Evolutionary conservation across 768 basidiomycete genomes (phyloP).

Genomic region (Tulasnella sp.): DNA sequence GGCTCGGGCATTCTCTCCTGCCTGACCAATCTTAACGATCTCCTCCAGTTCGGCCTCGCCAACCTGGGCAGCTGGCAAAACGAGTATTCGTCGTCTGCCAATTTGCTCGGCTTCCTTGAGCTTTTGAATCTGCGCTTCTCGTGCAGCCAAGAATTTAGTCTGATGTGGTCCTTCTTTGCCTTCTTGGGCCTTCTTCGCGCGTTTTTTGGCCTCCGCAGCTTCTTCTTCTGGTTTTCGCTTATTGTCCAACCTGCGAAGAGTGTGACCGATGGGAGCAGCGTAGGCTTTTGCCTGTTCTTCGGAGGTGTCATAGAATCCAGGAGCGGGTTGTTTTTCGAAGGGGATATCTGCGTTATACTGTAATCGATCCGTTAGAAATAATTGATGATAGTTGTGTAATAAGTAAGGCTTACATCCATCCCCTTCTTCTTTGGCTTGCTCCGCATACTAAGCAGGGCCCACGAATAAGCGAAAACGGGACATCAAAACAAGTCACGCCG

Average conservation of each 20-base stretch:
- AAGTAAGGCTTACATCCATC: conserved; percentile 69
- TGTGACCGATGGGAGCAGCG: conserved; percentile 85
- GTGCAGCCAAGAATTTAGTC: conserved; percentile 92
- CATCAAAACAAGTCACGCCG: conserved; percentile 4
- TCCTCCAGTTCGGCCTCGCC: conserved; percentile 92
- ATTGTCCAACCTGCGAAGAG: conserved; percentile 84
- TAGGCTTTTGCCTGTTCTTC: conserved; percentile 86
- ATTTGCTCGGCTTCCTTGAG: conserved; percentile 96
- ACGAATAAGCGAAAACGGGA: neutral
- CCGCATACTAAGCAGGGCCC: conserved; percentile 54
- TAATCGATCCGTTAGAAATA: neutral
- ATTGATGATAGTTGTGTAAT: neutral
- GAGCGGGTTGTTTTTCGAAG: conserved; percentile 91
- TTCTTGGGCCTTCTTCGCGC: conserved; percentile 72
- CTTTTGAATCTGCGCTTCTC: conserved; percentile 96
- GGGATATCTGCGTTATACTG: conserved; percentile 98
- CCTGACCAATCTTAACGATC: conserved; percentile 95
- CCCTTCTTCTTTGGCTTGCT: conserved; percentile 92
- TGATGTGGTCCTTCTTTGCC: conserved; percentile 45
- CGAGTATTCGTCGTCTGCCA: conserved; percentile 73
- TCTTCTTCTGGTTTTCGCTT: conserved; percentile 93
- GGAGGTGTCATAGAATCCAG: conserved; percentile 94
- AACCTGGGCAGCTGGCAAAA: conserved; percentile 83
- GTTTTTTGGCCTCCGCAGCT: conserved; percentile 86
- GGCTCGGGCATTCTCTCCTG: conserved; percentile 80